phyloP scores from a whole-genome alignment of 768 basidiomycete species.

The Boletus vermiculosoides region DNA sequence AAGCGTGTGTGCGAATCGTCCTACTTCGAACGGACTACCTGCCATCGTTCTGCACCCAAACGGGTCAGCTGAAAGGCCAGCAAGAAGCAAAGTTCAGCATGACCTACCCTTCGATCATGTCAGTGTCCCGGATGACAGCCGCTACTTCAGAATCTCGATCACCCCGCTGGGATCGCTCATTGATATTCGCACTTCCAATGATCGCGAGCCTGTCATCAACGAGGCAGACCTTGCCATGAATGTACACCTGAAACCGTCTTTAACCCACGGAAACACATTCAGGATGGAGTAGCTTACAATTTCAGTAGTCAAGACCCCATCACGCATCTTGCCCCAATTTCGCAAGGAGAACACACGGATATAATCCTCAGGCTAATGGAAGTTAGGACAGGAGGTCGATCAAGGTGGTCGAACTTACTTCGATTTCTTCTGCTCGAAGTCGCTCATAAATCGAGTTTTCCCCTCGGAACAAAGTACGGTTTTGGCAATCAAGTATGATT shows the following conservation, averaged over 20 bases:
- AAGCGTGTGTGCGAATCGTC: constrained; percentile 93
- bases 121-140: constrained; percentile 91
- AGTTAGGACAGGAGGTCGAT: not conserved
- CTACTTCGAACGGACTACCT: constrained; percentile 91
- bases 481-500: constrained; percentile 95
- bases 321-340: constrained; percentile 90
- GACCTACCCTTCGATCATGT: constrained; percentile 89
- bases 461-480: constrained; percentile 82
- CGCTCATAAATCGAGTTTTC: constrained; percentile 89
- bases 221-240: constrained; percentile 71
- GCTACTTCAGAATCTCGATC: constrained; percentile 97
- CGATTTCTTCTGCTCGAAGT: constrained; percentile 81
- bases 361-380: constrained; percentile 82
- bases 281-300: constrained; percentile 48
- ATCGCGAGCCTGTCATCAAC: constrained; percentile 94
- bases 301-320: constrained; percentile 82
- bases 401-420: constrained; percentile 47
- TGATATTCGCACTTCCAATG: constrained; percentile 97
- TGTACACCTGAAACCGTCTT: constrained; percentile 62
- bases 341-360: constrained; percentile 88
- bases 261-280: constrained; percentile 2
- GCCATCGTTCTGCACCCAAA: constrained; percentile 73
- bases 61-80: not conserved
- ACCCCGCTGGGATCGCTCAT: constrained; percentile 92
- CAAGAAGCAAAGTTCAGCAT: not conserved